Percentiles rank a stretch among this genome's conserved stretches.
phyloP scores from a whole-genome alignment of 2,329 filamentous ascomycete species.

The Alternaria hordeiaustralica region DNA sequence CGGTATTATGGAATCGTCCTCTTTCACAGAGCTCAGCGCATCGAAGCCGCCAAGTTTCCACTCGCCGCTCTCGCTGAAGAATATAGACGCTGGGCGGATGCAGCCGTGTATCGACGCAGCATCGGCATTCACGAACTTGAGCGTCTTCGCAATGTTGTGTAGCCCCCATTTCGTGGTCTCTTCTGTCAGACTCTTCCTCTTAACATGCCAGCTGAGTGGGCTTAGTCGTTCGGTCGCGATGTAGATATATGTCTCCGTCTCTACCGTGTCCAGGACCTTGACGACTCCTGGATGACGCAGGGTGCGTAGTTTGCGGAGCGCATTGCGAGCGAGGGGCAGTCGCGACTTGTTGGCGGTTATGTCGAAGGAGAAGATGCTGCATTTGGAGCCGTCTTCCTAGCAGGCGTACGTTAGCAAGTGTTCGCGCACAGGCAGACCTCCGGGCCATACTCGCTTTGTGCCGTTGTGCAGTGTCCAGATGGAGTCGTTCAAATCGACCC shows the following conservation, averaged over 20 bases:
- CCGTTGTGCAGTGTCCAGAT: constrained; percentile 98
- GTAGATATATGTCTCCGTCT: constrained; percentile 96
- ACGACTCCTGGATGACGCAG: constrained; percentile 93
- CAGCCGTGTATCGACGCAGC: constrained; percentile 90
- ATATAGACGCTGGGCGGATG: constrained; percentile 84
- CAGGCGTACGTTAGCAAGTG: constrained; percentile 28
- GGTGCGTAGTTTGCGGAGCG: constrained; percentile 90
- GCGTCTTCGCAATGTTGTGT: constrained; percentile 84
- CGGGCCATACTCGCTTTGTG: constrained; percentile 75
- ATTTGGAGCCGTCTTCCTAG: constrained; percentile 91
- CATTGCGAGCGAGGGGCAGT: constrained; percentile 88
- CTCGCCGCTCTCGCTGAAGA: constrained; percentile 93
- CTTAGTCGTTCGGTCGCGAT: constrained; percentile 91
- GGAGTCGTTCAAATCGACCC: constrained; percentile 88
- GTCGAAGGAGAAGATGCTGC: constrained; percentile 97
- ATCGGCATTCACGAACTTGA: constrained; percentile 96
- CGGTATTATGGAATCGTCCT: constrained; percentile 92
- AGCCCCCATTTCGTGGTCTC: constrained; percentile 98
- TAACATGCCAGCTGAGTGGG: constrained; percentile 88
- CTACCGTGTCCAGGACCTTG: constrained; percentile 91
- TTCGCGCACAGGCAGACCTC: constrained; percentile 11
- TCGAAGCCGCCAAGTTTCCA: constrained; percentile 98
- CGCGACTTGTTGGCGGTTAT: constrained; percentile 78
- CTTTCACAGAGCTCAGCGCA: constrained; percentile 90
- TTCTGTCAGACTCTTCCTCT: constrained; percentile 82